Evolutionary conservation across 2,329 filamentous ascomycete genomes (phyloP), one percentile per base, ranked within the genome.

Genomic region (Emmonsia crescens): DNA sequence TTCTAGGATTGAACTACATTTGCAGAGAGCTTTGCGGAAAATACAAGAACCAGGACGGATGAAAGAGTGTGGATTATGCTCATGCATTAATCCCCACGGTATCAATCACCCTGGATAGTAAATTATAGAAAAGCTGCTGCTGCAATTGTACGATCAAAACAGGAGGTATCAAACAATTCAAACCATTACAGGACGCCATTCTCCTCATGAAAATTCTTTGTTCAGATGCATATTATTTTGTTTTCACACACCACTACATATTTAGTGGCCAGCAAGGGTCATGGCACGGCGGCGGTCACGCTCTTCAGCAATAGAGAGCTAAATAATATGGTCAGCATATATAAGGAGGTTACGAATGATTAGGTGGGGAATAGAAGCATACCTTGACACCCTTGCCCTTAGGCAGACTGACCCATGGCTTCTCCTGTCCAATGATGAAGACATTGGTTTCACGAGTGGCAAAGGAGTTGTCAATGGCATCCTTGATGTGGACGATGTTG

Each of bases 401-500:
- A 80, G 94, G 95, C 78, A 99, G 87, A 75, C 90, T 96, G 83
- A 99, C 87, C 94, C 94, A 99, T 76, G 94, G 93, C 89, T 97
- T 97, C 77, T 99, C 94, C 74, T 87, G 85, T 76, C 94, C 94
- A 74, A 99, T 96, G 83, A 99, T 88, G 84, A 99, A 99, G 76
- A 99, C 92, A 90, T 99, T 99, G 86, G 83, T 88, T 86, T 99
- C 92, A 82, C 94, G 94, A 77, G 94, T 99, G 76, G 94, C 92
- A 82, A 99, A 99, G 78, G 90, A 89, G 89, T 99, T 99, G 88
- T 97, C 94, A 82, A 99, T 93, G 76, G 92, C 93, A 77, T 99
- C 94, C 89, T 99, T 99, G 82, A 99, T 89, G 85, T 96, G 92
- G 80, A 99, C 92, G 76, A 99, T 96, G 87, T 95, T 95, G 89